These are phyloP conservation scores for Colletotrichum neosansevieriae DNA, from an alignment of 2,329 filamentous ascomycete species.

Conservation along the genomic window DNA sequence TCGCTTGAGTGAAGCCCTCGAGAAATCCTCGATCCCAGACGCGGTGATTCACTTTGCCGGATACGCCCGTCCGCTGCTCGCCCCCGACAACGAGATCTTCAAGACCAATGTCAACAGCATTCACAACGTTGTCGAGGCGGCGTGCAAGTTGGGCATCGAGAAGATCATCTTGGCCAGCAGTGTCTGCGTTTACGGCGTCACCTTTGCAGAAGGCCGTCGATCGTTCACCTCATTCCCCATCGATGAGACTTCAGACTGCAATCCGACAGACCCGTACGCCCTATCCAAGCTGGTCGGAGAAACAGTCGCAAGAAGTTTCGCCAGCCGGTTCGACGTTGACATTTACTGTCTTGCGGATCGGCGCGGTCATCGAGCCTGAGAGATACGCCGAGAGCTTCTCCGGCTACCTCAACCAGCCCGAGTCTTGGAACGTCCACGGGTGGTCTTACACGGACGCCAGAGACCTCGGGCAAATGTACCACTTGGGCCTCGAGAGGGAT, in stretches of 20 bases:
- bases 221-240: constrained; percentile 70
- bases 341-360: constrained; percentile 73
- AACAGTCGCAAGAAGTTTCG: constrained; percentile 67
- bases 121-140: constrained; percentile 74
- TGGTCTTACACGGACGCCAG: constrained; percentile 74
- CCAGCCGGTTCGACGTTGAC: constrained; percentile 66
- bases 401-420: constrained; percentile 61
- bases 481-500: constrained; percentile 63
- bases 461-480: constrained; percentile 72
- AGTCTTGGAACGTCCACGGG: constrained; percentile 66
- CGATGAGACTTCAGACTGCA: constrained; percentile 68
- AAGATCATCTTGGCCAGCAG: constrained; percentile 72
- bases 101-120: constrained; percentile 65
- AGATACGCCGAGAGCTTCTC: constrained; percentile 68
- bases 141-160: constrained; percentile 70
- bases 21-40: constrained; percentile 60
- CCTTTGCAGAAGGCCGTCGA: constrained; percentile 69
- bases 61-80: constrained; percentile 70
- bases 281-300: constrained; percentile 71
- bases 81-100: constrained; percentile 71
- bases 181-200: constrained; percentile 72
- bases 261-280: constrained; percentile 73
- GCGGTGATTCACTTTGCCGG: constrained; percentile 73
- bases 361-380: constrained; percentile 71
- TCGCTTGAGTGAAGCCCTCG: constrained; percentile 49